Conservation (phyloP, 768 basidiomycete species). For the Saitozyma podzolica region DNA sequence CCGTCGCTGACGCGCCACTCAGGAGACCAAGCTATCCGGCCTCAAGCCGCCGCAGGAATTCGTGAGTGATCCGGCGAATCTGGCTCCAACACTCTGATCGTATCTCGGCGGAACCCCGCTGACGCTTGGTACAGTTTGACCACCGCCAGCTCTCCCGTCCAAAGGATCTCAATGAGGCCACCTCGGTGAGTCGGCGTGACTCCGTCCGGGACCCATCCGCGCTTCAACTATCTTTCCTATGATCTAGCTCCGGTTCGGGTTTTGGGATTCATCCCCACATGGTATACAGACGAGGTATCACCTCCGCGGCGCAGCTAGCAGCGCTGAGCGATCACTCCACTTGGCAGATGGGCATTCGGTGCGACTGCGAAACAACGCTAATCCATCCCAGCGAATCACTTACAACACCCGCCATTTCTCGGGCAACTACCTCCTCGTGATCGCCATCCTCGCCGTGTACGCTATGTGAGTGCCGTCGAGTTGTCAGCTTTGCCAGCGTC, state of each 20-base stretch:
- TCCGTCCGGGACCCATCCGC: not conserved
- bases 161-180: conserved; percentile 52
- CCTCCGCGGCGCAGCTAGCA: conserved; percentile 4
- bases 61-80: conserved; percentile 25
- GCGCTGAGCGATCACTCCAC: not conserved
- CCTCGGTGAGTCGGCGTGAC: conserved; percentile 33
- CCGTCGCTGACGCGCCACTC: not conserved
- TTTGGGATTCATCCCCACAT: not conserved
- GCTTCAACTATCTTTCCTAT: not conserved
- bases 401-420: conserved; percentile 70
- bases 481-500: no score
- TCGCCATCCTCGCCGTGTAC: conserved; percentile 86
- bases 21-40: conserved; percentile 51
- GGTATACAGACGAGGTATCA: not conserved
- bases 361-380: not conserved
- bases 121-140: conserved; percentile 41
- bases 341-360: not conserved
- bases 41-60: conserved; percentile 51
- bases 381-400: conserved; percentile 70
- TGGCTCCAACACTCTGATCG: not conserved
- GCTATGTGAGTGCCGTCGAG: conserved; percentile 60
- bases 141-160: conserved; percentile 50
- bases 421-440: conserved; percentile 89
- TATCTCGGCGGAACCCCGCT: no score
- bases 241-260: no score